Conservation (phyloP, 192 early-diverging fungal genomes). For the Backusella tuberculispora region DNA sequence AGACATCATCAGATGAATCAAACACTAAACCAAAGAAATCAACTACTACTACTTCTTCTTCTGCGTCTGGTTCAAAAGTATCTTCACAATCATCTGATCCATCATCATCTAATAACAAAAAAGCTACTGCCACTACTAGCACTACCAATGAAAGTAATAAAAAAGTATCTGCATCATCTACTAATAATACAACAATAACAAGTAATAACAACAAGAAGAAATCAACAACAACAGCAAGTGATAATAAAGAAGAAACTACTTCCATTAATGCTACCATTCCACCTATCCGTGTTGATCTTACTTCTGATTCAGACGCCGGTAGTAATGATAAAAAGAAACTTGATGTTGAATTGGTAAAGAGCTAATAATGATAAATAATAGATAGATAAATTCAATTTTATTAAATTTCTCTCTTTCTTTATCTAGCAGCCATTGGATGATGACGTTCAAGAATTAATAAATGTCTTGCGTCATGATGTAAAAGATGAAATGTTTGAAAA, state of each 20-base stretch:
- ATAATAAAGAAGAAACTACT: not conserved
- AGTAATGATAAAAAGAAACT: not conserved
- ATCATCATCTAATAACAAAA: not conserved
- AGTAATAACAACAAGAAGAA: not conserved
- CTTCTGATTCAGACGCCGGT: not conserved
- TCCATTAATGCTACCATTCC: too few relatives aligned
- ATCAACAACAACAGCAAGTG: not conserved
- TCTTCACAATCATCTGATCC: not conserved
- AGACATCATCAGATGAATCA: not conserved
- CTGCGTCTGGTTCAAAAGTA: not conserved
- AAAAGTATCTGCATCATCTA: not conserved
- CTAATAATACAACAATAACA: not conserved
- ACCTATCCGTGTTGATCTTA: not conserved
- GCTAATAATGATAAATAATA: not conserved
- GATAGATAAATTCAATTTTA: not conserved
- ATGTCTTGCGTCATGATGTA: constrained; percentile 35
- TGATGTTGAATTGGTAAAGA: not conserved
- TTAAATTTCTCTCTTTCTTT: not conserved
- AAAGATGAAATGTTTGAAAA: constrained; percentile 52
- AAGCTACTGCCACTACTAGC: not conserved
- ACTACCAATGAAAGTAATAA: not conserved
- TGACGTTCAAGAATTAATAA: constrained; percentile 34
- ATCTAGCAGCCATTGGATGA: constrained; percentile 37
- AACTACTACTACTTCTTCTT: not conserved
- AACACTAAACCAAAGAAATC: constrained; percentile 17